Percentiles rank a stretch among this genome's conserved stretches.
phyloP scores from a whole-genome alignment of 805 yeast genomes.

The Metschnikowia colocasiae region DNA sequence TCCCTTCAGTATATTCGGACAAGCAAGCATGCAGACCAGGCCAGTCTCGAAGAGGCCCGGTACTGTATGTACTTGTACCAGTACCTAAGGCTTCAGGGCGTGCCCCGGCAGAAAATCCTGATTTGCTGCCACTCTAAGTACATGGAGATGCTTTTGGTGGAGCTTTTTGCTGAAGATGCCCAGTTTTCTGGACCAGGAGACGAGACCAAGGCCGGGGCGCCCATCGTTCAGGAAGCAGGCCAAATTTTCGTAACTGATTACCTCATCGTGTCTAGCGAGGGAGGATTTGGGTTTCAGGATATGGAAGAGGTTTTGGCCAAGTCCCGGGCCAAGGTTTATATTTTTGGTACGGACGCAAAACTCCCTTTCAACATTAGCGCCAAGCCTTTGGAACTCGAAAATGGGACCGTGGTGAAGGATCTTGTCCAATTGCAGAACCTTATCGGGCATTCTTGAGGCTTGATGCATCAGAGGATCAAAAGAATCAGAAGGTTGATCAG shows the following conservation, averaged over 20 bases:
- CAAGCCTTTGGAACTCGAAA: conserved; percentile 6
- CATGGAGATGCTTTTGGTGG: conserved; percentile 42
- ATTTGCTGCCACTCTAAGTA: conserved; percentile 40
- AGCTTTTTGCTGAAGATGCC: conserved; percentile 29
- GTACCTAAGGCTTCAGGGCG: conserved; percentile 45
- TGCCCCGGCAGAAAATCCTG: conserved; percentile 34
- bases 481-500: too few species aligned
- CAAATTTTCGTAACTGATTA: conserved; percentile 6
- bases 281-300: neutral
- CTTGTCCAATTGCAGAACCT: neutral
- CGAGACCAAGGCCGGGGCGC: conserved; percentile 10
- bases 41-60: conserved; percentile 39
- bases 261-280: conserved; percentile 12
- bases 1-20: neutral
- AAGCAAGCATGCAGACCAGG: neutral
- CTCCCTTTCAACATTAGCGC: conserved; percentile 8
- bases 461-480: too few species aligned
- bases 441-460: too few species aligned
- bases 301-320: conserved; percentile 4
- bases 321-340: conserved; percentile 6
- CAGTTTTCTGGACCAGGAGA: conserved; percentile 19
- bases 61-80: conserved; percentile 42
- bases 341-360: conserved; percentile 8
- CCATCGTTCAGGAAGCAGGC: conserved; percentile 9
- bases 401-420: neutral